Percentiles rank a stretch among this genome's conserved stretches.
Conservation (phyloP, 768 basidiomycete genomes). For the Hericium alpestre region DNA sequence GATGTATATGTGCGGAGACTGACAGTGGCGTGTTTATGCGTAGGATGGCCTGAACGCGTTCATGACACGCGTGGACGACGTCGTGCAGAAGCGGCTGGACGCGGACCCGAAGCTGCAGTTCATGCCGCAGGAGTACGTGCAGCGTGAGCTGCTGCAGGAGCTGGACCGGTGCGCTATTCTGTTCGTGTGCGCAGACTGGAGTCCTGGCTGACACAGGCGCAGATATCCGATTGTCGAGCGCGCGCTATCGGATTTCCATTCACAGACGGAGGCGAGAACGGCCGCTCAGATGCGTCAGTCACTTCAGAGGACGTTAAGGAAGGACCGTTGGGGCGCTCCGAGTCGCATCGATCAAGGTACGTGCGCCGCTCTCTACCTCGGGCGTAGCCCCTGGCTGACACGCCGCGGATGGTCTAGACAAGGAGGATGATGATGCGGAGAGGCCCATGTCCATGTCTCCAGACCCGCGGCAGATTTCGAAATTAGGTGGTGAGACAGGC, state of each 20-base stretch:
- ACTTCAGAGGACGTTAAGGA: neutral
- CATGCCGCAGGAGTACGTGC: conserved; percentile 32
- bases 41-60: conserved; percentile 27
- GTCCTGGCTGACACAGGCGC: neutral
- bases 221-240: conserved; percentile 3
- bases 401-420: no score
- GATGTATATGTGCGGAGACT: neutral
- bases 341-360: neutral
- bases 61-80: conserved; percentile 44
- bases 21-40: neutral
- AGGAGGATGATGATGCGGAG: no score
- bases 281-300: neutral
- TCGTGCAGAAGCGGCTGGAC: conserved; percentile 39
- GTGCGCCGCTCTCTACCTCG: neutral
- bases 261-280: neutral
- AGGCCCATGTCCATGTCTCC: no score
- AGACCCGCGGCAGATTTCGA: no score
- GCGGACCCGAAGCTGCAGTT: conserved; percentile 37
- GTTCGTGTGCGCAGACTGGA: no score
- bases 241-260: neutral
- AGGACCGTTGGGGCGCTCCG: neutral
- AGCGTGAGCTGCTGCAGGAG: conserved; percentile 54
- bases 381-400: no score
- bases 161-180: conserved; percentile 55
- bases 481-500: no score